Base-by-base conservation (phyloP, 306 rosid species). In the Luffa acutangula region DNA sequence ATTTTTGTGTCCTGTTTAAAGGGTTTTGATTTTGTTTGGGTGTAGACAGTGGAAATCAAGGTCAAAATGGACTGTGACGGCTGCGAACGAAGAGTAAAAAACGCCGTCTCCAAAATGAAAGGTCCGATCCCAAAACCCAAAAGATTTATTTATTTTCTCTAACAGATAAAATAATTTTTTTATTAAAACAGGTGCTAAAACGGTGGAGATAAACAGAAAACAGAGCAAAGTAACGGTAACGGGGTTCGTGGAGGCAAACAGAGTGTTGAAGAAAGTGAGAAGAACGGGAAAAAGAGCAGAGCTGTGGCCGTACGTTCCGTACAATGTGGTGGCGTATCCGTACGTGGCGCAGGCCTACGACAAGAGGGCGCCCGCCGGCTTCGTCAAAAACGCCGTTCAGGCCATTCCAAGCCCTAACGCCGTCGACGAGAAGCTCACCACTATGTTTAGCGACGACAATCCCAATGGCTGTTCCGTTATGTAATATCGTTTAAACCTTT, bases 21-120 rank as follows among this genome's bases (percentile, higher is more conserved):
- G 54, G 54, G 14, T 12, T 49, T 14, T 49, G 54, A 48, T 48
- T 48, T 48, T 48, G 4, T 51, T 18, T 3, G 5, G 25, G 3
- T 39, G 6, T 9, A 79, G 82, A 79, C 82, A 1, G 82, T 79
- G 59, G 82, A 79, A 14, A 67, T 79, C 54, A 79, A 79, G 56
- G 82, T 79, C 0, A 79, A 79, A 79, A 79, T 79, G 66, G 82
- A 79, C 67, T 79, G 82, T 25, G 82, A 79, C 37, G 82, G 82
- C 3, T 79, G 82, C 18, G 82, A 79, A 69, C 60, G 82, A 2
- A 43, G 71, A 79, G 77, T 79, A 12, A 67, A 13, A 67, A 66
- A 79, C 18, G 82, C 77, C 0, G 82, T 79, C 4, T 37, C 77
- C 31, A 51, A 34, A 58, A 66, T 79, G 49, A 79, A 67, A 79